Evolutionary conservation across 2,329 filamentous ascomycete species (phyloP).

Genomic region (Ilyonectria destructans): DNA sequence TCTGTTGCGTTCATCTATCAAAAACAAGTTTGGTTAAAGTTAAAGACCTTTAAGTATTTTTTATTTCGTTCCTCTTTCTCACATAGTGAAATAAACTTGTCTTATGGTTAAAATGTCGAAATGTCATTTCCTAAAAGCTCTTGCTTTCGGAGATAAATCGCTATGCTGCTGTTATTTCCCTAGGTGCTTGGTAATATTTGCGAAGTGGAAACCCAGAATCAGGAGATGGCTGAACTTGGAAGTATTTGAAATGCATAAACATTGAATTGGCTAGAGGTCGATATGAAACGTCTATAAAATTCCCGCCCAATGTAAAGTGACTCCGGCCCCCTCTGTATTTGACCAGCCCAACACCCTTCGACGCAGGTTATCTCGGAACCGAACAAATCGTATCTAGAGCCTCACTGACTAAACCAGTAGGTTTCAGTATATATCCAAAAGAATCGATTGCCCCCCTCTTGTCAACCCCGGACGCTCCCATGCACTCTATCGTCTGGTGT

Average conservation of each 20-base stretch:
- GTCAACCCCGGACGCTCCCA: conserved; percentile 31
- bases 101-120: no score
- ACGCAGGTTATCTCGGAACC: conserved; percentile 27
- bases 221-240: no score
- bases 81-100: no score
- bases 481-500: conserved; percentile 30
- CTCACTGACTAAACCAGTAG: conserved; percentile 21
- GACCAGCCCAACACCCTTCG: conserved; percentile 35
- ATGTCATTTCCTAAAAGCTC: no score
- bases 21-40: no score
- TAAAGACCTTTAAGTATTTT: no score
- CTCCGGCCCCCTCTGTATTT: conserved; percentile 27
- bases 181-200: background rate
- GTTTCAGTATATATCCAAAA: conserved; percentile 33
- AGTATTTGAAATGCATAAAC: conserved; percentile 9
- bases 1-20: no score
- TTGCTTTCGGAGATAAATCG: no score
- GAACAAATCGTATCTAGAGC: conserved; percentile 22
- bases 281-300: conserved; percentile 39
- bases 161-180: background rate
- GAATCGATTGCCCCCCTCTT: conserved; percentile 20
- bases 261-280: conserved; percentile 37
- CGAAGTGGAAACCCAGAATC: background rate
- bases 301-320: conserved; percentile 35
- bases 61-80: no score